Percentiles rank a stretch among this genome's conserved stretches.
These are phyloP conservation scores for Lagerstroemia speciosa DNA, from an alignment of 345 rosid species.

Conservation along the genomic window DNA sequence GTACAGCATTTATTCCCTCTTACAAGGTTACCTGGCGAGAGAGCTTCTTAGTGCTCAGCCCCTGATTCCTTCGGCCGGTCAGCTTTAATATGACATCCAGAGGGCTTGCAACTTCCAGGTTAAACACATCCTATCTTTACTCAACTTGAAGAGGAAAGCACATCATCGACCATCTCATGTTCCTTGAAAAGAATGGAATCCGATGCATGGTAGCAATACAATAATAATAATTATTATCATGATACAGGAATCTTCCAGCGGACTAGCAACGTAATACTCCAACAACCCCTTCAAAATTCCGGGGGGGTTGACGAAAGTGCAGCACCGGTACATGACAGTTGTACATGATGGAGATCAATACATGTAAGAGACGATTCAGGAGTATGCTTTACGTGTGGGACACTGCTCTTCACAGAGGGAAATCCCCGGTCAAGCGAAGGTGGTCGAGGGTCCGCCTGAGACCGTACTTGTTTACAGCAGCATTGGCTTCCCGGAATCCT, in stretches of 20 bases:
- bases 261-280: background rate
- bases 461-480: conserved; percentile 75
- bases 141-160: too few species aligned
- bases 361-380: background rate
- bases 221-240: background rate
- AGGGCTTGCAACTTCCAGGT: too few species aligned
- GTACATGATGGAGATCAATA: background rate
- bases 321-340: background rate
- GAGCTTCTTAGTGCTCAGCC: too few species aligned
- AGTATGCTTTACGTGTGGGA: background rate
- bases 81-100: too few species aligned
- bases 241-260: background rate
- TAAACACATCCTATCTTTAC: too few species aligned
- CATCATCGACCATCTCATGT: too few species aligned
- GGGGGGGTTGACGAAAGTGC: background rate
- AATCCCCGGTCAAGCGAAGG: conserved; percentile 48
- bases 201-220: background rate
- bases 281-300: conserved; percentile 20
- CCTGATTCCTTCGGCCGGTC: too few species aligned
- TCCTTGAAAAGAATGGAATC: background rate
- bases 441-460: conserved; percentile 63
- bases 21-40: too few species aligned
- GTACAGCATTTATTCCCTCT: too few species aligned
- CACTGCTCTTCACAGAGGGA: conserved; percentile 43
- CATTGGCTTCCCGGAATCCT: conserved; percentile 71